Evolutionary conservation across 1,284 basidiomycete genomes (phyloP), one percentile per base, ranked within the genome.

Genomic region (Trametes pubescens): DNA sequence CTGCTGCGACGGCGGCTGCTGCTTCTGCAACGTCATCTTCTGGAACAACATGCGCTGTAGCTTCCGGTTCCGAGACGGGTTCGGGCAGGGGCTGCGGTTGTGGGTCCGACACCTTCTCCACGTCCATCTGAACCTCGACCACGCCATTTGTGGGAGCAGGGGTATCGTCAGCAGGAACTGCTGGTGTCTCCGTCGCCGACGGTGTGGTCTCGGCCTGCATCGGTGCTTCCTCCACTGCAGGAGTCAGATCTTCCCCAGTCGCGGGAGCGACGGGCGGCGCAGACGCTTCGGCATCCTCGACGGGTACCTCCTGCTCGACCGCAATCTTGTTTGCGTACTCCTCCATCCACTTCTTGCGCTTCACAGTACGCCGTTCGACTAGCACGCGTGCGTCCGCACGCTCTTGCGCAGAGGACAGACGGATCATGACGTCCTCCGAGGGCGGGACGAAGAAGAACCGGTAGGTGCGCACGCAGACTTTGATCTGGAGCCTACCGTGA

Each of bases 391-490:
- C 71, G 21, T 68, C 55, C 26, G 73, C 71, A 26, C 60, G 57
- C 52, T 84, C 83, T 10, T 79, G 78, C 38, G 72, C 72, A 4
- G 72, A 72, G 24, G 78, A 62, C 63, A 68, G 74, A 55, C 80
- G 74, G 72, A 84, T 84, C 62, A 91, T 78, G 68, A 86, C 84
- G 67, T 93, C 92, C 69, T 92, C 92, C 43, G 89, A 88, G 22
- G 80, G 76, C 0, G 92, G 83, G 14, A 93, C 92, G 73, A 90
- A 95, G 80, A 96, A 96, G 60, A 96, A 80, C 32, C 91, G 84
- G 74, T 95, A 96, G 29, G 92, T 95, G 57, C 92, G 87, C 40
- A 94, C 84, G 74, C 93, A 95, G 59, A 96, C 86, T 69, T 92
- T 91, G 74, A 95, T 91, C 74, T 94, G 91, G 21, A 96, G 83